Percentiles rank a stretch among this genome's conserved stretches.
These are phyloP conservation scores for Globisporangium acanthophoron DNA, from an alignment of 352 stramenopile species.

Conservation along the genomic window DNA sequence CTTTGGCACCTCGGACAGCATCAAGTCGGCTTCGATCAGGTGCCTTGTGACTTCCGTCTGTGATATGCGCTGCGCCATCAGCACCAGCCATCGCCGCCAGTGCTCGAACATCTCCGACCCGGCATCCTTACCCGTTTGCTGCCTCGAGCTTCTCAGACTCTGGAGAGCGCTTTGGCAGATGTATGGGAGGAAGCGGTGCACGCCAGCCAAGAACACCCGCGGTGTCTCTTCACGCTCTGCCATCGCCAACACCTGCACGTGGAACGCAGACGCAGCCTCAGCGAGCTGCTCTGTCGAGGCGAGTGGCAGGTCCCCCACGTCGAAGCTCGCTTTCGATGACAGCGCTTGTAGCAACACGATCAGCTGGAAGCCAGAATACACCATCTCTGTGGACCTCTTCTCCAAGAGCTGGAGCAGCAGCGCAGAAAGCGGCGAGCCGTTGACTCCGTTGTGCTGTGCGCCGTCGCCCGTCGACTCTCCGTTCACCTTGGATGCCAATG, in stretches of 20 bases:
- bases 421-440: constrained; percentile 1
- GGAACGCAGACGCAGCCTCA: constrained; percentile 28
- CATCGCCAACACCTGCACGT: constrained; percentile 32
- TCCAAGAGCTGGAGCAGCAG: constrained; percentile 25
- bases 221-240: constrained; percentile 21
- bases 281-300: constrained; percentile 6
- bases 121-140: constrained; percentile 8
- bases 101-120: constrained; percentile 16
- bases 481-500: constrained; percentile 22
- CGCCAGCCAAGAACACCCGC: constrained; percentile 23
- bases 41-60: constrained; percentile 42
- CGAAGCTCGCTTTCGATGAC: neutral
- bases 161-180: constrained; percentile 46
- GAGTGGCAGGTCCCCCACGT: neutral
- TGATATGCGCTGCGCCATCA: constrained; percentile 39
- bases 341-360: constrained; percentile 40
- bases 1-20: constrained; percentile 18
- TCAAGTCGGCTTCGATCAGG: constrained; percentile 52
- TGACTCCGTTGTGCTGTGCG: neutral
- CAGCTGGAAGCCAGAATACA: constrained; percentile 39
- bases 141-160: constrained; percentile 17
- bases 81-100: constrained; percentile 49
- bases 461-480: neutral
- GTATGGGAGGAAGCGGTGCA: constrained; percentile 53
- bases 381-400: constrained; percentile 29